Evolutionary conservation across 805 yeast species (phyloP), one percentile per base, ranked within the genome.

Genomic region (Scheffersomyces coipomensis): DNA sequence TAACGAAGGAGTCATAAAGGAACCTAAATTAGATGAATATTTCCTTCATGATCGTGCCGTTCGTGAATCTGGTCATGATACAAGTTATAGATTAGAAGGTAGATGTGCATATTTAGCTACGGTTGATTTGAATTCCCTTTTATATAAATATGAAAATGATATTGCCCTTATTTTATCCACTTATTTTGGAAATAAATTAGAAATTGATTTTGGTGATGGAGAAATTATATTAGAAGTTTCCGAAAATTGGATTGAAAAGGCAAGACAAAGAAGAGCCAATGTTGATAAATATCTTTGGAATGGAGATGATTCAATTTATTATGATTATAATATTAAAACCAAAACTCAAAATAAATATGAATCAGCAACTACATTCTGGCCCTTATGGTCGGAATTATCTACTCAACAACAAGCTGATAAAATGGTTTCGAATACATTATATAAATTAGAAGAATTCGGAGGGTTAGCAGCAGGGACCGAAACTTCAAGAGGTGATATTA

Each of bases 61-160:
- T 9, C 78, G 99, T 56, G 99, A 91, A 63, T 83, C 93, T 23
- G 99, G 99, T 1, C 98, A 93, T 58, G 99, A 91, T 58, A 93
- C 98, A 0, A 74, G 91, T 2, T 88, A 90, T 55, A 73, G 99
- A 52, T 69, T 93, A 38, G 97, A 90, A 62, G 95, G 95, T 27
- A 76, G 79, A 31, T 88, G 96, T 62, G 97, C 96, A 0, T 71
- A 85, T 56, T 66, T 91, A 48, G 97, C 95, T 1, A 91, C 98
- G 0, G 83, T 91, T 35, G 99, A 91, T 58, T 71, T 91, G 54
- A 89, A 90, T 62, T 74, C 93, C 4, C 66, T 93, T 49, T 69
- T 91, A 16, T 90, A 87, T 74, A 91, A 88, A 66, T 93, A 91
- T 62, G 99, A 93, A 59, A 62, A 64, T 3, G 98, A 91, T 58